Percentiles rank a stretch among this genome's conserved stretches.
phyloP scores from a whole-genome alignment of 2,329 filamentous ascomycete genomes.

The Talaromyces sp. region DNA sequence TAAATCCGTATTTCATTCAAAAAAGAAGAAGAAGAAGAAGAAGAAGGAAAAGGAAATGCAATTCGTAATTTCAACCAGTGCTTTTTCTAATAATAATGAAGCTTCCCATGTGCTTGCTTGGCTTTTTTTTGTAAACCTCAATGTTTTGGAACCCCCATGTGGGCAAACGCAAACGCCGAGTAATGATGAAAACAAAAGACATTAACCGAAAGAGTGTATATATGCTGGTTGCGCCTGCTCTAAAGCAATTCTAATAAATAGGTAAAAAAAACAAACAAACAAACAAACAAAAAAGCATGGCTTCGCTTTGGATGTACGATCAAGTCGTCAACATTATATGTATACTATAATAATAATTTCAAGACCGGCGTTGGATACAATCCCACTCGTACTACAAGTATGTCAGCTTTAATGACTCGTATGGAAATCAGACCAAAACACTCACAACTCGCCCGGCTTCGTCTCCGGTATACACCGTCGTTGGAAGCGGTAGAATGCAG shows the following conservation, averaged over 20 bases:
- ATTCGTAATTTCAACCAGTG: neutral
- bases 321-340: neutral
- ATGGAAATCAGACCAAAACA: slow-evolving; percentile 17
- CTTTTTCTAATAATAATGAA: neutral
- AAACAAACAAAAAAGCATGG: neutral
- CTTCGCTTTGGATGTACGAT: neutral
- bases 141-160: too few species aligned
- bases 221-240: neutral
- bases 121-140: neutral
- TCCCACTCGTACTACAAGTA: slow-evolving; percentile 51
- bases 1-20: neutral
- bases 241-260: neutral
- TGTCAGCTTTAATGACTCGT: slow-evolving; percentile 14
- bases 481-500: slow-evolving; percentile 76
- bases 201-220: neutral
- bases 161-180: neutral
- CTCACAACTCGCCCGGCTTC: slow-evolving; percentile 85
- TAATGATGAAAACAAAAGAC: neutral
- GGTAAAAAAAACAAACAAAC: neutral
- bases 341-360: neutral
- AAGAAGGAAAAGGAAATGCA: neutral
- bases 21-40: too few species aligned
- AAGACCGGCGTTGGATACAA: slow-evolving; percentile 46
- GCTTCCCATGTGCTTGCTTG: too few species aligned
- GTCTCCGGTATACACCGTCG: slow-evolving; percentile 86